Evolutionary conservation across 345 rosid genomes (phyloP), one percentile per base, ranked within the genome.

Genomic region (Atalantia buxifolia): DNA sequence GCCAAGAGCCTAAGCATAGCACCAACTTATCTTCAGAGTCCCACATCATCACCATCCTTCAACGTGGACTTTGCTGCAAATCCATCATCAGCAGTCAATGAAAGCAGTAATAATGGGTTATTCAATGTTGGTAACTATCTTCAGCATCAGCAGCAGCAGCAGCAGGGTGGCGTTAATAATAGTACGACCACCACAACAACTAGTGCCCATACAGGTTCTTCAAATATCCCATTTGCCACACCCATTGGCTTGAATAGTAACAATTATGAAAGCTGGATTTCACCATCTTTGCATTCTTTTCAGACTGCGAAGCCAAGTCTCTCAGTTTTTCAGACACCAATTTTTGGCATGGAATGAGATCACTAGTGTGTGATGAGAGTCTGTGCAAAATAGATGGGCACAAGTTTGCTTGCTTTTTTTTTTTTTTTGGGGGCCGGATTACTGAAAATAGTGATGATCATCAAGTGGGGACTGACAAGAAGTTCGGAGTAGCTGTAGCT

Each of bases 341-440:
- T 94, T 80, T 92, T 91, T 85, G 97, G 98, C 45, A 87, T 89
- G 86, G 98, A 94, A 84, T 92, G 93, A 94, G 84, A 53, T 75
- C 82, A 80, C 65, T 22, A 64, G 55, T 36, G 75, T 40, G 4
- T 14, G 78, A 72, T 84, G 77, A 77, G 83, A 82, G 82, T 79
- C 81, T 67, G 81, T 84, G 86, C 81, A 71, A 53, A 18, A 53
- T 4, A 16, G 57, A 53, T 5, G 57, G 57, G 57, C 7, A 18
- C 22, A 18, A 18, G 22, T 10, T 45, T 45, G 50, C 13, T 42
- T 42, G 4, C 10, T 42, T 9, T 18, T 50, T 50, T 18, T 53
- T 50, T 50, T 16, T 0, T 16, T 4, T 4, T 50, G 56, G 57
- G 9, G n/a, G n/a, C n/a, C 42, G 22, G 45, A 40, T 73, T 59